Base-by-base conservation (phyloP, 768 basidiomycete genomes). In the Podaxis mareebaensis region DNA sequence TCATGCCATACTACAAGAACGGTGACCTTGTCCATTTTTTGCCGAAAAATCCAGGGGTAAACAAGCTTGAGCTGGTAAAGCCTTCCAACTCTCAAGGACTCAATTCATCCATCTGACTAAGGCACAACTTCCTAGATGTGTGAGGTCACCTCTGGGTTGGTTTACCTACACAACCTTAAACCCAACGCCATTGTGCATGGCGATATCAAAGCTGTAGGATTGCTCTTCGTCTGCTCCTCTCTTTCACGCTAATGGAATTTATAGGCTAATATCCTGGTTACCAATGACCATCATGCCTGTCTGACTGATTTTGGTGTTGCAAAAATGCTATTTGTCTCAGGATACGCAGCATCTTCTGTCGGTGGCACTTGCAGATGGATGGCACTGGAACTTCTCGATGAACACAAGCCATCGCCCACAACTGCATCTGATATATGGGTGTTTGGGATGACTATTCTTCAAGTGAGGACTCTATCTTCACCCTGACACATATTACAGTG, bases 291-390 rank as follows among this genome's bases (percentile, higher is more conserved):
- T 22, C 67, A 74, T 49, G 77, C 75, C 10, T 64, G 71, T 44
- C 62, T 80, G 42, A 64, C 77, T 6, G 79, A 80, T 60, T 81
- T 80, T 56, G 80, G 80, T 26, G 69, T 81, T 36, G 75, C 79
- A 1, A 70, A 73, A 38, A 70, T 79, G 13, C 59, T 78, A n/a
- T 75, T 75, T 52, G 65, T 66, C 46, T 68, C 71, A 24, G 75
- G 78, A 4, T 78, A 75, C 54, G 77, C 78, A 10, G 76, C 78
- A 0, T 73, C 70, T 17, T 65, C 69, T 20, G 64, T 72, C 3
- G 66, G 67, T 5, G 75, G 75, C n/a, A 79, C 78, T 5, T 69
- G 72, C 40, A 71, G 78, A 36, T 81, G 79, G 68, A 80, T 79
- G 75, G 76, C 78, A 4, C 68, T 68, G 3, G 79, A 80, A 58